Percentiles rank a stretch among this genome's conserved stretches.
Conservation (phyloP, 805 yeast genomes). For the Starmerella powellii region DNA sequence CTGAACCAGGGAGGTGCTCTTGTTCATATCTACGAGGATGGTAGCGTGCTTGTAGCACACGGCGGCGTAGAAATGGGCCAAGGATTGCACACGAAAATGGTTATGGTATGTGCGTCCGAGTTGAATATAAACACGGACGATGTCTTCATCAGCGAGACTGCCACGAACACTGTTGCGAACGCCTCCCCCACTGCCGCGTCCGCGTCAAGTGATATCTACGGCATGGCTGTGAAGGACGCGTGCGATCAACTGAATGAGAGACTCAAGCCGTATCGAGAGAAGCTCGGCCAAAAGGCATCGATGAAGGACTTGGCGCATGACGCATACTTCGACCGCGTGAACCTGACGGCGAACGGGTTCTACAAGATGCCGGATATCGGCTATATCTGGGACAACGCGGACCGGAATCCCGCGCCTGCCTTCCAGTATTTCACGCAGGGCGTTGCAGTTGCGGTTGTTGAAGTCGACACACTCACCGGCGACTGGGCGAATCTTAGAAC, state of each 20-base stretch:
- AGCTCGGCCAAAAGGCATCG: constrained; percentile 30
- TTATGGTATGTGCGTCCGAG: constrained; percentile 37
- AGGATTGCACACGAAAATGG: constrained; percentile 39
- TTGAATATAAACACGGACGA: constrained; percentile 34
- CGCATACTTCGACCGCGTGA: constrained; percentile 37
- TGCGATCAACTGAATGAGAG: constrained; percentile 37
- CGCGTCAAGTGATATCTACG: constrained; percentile 39
- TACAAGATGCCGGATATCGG: constrained; percentile 42
- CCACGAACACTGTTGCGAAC: constrained; percentile 39
- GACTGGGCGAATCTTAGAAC: constrained; percentile 36
- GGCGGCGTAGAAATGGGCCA: constrained; percentile 45
- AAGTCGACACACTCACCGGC: constrained; percentile 39
- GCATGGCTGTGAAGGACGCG: constrained; percentile 39
- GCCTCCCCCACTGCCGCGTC: constrained; percentile 42
- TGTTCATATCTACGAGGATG: constrained; percentile 37
- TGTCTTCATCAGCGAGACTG: constrained; percentile 36
- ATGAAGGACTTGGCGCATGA: constrained; percentile 34
- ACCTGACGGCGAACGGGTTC: constrained; percentile 39
- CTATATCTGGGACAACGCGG: constrained; percentile 30
- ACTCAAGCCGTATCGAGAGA: constrained; percentile 32
- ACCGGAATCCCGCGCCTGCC: constrained; percentile 35
- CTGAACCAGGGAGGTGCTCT: constrained; percentile 41
- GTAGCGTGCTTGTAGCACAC: constrained; percentile 36
- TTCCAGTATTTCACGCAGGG: constrained; percentile 40
- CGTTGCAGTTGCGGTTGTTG: constrained; percentile 34